A percentile compares a stretch with the other conserved stretches of the same genome.
These are phyloP conservation scores for Venturia pyrina DNA, from an alignment of 2,329 filamentous ascomycete genomes.

Conservation along the genomic window DNA sequence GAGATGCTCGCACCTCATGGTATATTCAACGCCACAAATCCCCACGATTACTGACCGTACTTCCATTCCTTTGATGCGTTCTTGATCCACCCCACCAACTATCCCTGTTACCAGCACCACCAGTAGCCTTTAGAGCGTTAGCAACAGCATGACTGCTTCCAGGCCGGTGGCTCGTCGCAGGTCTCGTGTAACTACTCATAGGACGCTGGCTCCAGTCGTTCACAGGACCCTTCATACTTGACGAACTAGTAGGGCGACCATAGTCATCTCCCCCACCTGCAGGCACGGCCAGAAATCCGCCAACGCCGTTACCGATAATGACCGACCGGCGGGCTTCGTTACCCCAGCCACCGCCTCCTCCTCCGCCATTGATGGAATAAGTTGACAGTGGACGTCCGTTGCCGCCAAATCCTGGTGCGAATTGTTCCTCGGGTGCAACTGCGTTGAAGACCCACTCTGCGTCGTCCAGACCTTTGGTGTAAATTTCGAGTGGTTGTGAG, in stretches of 20 bases:
- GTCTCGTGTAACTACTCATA: constrained; percentile 1
- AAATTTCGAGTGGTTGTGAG: constrained; percentile 50
- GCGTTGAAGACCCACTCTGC: constrained; percentile 58
- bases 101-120: not conserved
- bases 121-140: not conserved
- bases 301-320: constrained; percentile 9
- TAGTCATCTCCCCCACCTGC: not conserved
- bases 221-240: not conserved
- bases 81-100: not conserved
- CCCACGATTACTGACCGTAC: not conserved
- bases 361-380: constrained; percentile 2
- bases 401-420: constrained; percentile 15
- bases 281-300: constrained; percentile 11
- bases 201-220: constrained; percentile 7
- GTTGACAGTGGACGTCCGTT: constrained; percentile 7
- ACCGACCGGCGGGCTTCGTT: constrained; percentile 2
- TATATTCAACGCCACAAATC: not conserved
- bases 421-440: constrained; percentile 36
- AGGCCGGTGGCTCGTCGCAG: not conserved
- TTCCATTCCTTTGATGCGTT: not conserved
- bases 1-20: not conserved
- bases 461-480: constrained; percentile 57
- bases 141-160: constrained; percentile 8
- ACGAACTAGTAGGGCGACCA: not conserved
- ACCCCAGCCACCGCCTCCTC: constrained; percentile 5